Percentiles rank a stretch among this genome's conserved stretches.
These are phyloP conservation scores for Citrus hindsii DNA, from an alignment of 345 rosid genomes.

Conservation along the genomic window DNA sequence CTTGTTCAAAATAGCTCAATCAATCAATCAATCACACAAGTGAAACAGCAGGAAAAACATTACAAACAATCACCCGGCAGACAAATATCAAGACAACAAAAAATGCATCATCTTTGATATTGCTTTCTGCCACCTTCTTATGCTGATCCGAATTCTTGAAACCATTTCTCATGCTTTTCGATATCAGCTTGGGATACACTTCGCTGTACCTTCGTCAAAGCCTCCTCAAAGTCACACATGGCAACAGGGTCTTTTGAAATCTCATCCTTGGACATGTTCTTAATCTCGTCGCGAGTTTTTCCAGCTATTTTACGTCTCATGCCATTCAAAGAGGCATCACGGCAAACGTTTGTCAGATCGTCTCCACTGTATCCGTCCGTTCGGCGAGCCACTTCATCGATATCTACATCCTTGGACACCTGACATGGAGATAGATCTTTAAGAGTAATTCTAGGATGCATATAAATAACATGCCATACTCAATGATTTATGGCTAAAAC, in stretches of 20 bases:
- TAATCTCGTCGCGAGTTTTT: slow-evolving; percentile 95
- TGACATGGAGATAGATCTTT: slow-evolving; percentile 13
- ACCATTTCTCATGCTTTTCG: slow-evolving; percentile 98
- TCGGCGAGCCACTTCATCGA: slow-evolving; percentile 85
- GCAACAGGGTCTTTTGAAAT: slow-evolving; percentile 97
- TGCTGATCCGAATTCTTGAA: slow-evolving; percentile 91
- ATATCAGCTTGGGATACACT: slow-evolving; percentile 94
- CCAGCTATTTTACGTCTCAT: slow-evolving; percentile 99
- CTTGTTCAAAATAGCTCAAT: background rate
- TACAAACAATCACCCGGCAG: background rate
- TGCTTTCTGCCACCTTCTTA: slow-evolving; percentile 19
- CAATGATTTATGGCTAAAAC: background rate
- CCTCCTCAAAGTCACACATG: slow-evolving; percentile 99
- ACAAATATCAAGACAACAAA: background rate
- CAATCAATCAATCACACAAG: slow-evolving; percentile 1
- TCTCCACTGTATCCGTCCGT: slow-evolving; percentile 99
- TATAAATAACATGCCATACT: background rate
- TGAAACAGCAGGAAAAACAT: background rate
- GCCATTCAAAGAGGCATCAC: slow-evolving; percentile 97
- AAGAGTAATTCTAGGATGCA: background rate
- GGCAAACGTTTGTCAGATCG: slow-evolving; percentile 94
- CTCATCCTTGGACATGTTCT: slow-evolving; percentile 98
- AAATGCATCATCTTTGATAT: background rate
- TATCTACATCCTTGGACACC: slow-evolving; percentile 90
- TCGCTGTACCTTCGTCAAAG: slow-evolving; percentile 82